Percentiles rank a stretch among this genome's conserved stretches.
These are phyloP conservation scores for Musa balbisiana DNA, from an alignment of 202 grass and related monocot genomes.

Conservation along the genomic window DNA sequence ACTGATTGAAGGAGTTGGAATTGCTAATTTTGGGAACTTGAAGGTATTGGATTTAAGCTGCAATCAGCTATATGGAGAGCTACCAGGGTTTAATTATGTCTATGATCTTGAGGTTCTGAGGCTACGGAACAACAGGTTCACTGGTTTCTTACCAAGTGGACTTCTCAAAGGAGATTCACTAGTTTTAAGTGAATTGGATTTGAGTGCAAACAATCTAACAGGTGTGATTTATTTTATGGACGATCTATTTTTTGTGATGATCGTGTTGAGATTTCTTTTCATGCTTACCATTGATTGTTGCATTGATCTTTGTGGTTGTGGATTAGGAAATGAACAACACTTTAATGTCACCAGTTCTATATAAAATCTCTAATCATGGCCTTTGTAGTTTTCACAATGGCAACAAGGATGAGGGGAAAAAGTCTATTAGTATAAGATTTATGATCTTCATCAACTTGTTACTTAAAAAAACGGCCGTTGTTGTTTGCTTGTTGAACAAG, in stretches of 20 bases:
- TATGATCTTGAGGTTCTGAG: constrained; percentile 68
- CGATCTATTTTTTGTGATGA: neutral
- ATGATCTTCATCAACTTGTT: too few species aligned
- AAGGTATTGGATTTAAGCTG: constrained; percentile 87
- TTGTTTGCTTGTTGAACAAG: too few species aligned
- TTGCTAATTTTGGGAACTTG: constrained; percentile 64
- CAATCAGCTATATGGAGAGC: constrained; percentile 52
- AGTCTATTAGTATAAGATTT: too few species aligned
- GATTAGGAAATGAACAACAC: too few species aligned
- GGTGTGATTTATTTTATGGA: constrained; percentile 30
- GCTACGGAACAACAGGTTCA: constrained; percentile 63
- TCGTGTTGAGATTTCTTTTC: too few species aligned
- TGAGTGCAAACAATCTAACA: constrained; percentile 83
- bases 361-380: too few species aligned
- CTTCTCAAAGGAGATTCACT: constrained; percentile 75
- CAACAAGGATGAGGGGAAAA: too few species aligned
- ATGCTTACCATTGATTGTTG: too few species aligned
- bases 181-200: constrained; percentile 73
- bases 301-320: too few species aligned
- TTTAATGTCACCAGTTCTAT: too few species aligned
- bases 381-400: too few species aligned
- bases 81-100: constrained; percentile 80
- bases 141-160: constrained; percentile 70
- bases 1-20: constrained; percentile 57
- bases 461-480: too few species aligned